These are phyloP conservation scores for Arctium lappa DNA, from an alignment of 129 eudicot genomes.

Conservation along the genomic window DNA sequence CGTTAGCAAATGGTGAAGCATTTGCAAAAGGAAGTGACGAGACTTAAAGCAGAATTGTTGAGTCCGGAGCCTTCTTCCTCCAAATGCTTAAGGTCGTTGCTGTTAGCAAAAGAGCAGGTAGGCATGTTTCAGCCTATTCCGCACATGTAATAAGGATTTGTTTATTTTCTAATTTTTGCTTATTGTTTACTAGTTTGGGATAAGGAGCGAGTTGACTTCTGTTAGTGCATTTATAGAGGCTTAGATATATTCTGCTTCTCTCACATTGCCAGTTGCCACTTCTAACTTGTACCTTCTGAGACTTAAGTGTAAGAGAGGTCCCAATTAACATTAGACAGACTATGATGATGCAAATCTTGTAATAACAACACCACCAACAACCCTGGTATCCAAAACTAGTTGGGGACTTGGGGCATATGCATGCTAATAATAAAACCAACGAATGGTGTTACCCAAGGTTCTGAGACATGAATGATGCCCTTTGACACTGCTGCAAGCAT, in stretches of 20 bases:
- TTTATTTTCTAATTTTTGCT: slow-evolving; percentile 1
- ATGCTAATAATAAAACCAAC: no score
- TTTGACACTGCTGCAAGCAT: no score
- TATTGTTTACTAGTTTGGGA: not conserved
- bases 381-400: no score
- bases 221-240: not conserved
- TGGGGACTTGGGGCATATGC: no score
- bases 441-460: not conserved
- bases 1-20: slow-evolving; percentile 83
- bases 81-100: slow-evolving; percentile 57
- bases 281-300: no score
- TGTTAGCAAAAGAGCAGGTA: slow-evolving; percentile 87
- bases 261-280: no score
- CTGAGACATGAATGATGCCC: not conserved
- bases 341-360: no score
- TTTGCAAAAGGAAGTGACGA: slow-evolving; percentile 80
- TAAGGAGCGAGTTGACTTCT: not conserved
- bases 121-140: not conserved
- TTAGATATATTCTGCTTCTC: no score
- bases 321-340: no score
- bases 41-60: slow-evolving; percentile 84
- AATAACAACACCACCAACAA: no score
- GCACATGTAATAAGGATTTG: not conserved
- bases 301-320: no score
- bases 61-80: slow-evolving; percentile 80